phyloP scores from a whole-genome alignment of 2,329 filamentous ascomycete genomes.

The Periconia digitata region DNA sequence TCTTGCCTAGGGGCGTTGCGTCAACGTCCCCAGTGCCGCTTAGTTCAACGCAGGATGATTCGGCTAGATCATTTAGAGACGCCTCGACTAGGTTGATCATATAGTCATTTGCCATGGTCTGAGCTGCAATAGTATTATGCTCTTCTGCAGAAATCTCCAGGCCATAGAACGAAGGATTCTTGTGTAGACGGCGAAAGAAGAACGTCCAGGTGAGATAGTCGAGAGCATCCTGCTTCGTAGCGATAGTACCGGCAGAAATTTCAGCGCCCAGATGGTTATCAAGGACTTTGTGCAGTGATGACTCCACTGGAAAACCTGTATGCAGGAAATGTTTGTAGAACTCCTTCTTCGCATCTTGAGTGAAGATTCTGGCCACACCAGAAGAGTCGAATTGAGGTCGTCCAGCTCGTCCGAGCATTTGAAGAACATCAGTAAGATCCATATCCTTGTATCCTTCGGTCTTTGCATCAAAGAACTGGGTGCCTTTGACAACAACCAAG shows the following conservation, averaged over 20 bases:
- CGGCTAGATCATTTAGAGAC: slow-evolving; percentile 77
- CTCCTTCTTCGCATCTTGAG: slow-evolving; percentile 94
- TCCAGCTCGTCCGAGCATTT: slow-evolving; percentile 95
- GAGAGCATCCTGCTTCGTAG: slow-evolving; percentile 93
- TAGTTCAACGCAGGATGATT: slow-evolving; percentile 80
- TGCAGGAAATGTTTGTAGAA: slow-evolving; percentile 99
- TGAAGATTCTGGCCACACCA: slow-evolving; percentile 95
- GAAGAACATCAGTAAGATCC: slow-evolving; percentile 95
- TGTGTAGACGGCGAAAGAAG: slow-evolving; percentile 95
- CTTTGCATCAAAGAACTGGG: slow-evolving; percentile 97
- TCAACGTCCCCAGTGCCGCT: slow-evolving; percentile 88
- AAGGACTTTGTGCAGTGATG: slow-evolving; percentile 90
- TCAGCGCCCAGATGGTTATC: slow-evolving; percentile 97
- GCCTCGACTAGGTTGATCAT: slow-evolving; percentile 92
- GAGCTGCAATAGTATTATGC: slow-evolving; percentile 82
- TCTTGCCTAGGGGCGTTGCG: slow-evolving; percentile 88
- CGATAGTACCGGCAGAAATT: slow-evolving; percentile 87
- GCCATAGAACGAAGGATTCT: slow-evolving; percentile 98
- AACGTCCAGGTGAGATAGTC: slow-evolving; percentile 99
- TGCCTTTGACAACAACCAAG: slow-evolving; percentile 95
- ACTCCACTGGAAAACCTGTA: slow-evolving; percentile 96
- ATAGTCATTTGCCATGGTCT: slow-evolving; percentile 86
- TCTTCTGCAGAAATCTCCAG: slow-evolving; percentile 91
- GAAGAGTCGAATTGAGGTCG: slow-evolving; percentile 96
- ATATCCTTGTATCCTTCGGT: slow-evolving; percentile 98